Evolutionary conservation across 164 flowering plant species (phyloP).

Genomic region (Piper longum): DNA sequence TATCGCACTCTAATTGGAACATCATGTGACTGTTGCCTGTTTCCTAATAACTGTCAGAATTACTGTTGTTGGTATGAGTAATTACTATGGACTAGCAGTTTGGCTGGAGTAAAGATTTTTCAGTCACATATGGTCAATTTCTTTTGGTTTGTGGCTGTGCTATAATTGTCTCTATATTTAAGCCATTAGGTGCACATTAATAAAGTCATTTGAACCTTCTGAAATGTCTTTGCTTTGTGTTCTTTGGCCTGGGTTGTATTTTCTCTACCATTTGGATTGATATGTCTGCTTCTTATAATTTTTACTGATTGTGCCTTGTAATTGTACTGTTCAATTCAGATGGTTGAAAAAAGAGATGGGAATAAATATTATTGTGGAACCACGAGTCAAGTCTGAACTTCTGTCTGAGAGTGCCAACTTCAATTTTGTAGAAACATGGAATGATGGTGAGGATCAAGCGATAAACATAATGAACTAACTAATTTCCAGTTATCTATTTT

Average conservation of each 20-base stretch:
- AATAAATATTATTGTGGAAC: conserved; percentile 68
- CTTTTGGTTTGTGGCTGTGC: no score
- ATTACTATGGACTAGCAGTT: no score
- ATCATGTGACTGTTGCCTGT: background rate
- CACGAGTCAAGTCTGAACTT: conserved; percentile 73
- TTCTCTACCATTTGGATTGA: no score
- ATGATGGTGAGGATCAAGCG: conserved; percentile 44
- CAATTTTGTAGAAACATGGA: conserved; percentile 78
- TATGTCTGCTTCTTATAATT: background rate
- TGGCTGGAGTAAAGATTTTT: no score
- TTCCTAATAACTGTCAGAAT: background rate
- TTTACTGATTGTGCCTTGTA: background rate
- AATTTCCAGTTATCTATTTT: background rate
- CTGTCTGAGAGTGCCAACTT: conserved; percentile 58
- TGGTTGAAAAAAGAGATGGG: conserved; percentile 74
- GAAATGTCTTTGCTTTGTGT: background rate
- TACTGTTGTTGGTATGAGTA: no score
- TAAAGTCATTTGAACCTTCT: background rate
- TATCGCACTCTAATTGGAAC: no score
- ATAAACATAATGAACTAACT: background rate
- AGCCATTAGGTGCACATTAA: no score
- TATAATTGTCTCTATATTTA: no score
- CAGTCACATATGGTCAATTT: no score
- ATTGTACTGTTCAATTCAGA: conserved; percentile 21
- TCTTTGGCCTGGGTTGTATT: background rate